Evolutionary conservation across 345 rosid genomes (phyloP).

Genomic region (Conringia planisiliqua): DNA sequence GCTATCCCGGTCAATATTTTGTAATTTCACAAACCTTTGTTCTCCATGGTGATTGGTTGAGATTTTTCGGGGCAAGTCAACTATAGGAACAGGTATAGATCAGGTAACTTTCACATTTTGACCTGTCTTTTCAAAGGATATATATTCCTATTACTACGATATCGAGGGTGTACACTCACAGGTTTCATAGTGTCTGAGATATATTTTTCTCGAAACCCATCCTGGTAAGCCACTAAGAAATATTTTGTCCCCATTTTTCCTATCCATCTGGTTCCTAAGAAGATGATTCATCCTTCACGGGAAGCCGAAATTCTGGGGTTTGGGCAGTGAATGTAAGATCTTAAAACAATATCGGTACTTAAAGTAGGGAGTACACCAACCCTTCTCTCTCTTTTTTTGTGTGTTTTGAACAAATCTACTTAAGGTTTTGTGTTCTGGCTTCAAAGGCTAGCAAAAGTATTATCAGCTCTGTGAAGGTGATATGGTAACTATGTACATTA

Average conservation of each 20-base stretch:
- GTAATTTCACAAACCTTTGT: slow-evolving; percentile 23
- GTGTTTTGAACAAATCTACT: slow-evolving; percentile 51
- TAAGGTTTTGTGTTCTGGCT: slow-evolving; percentile 54
- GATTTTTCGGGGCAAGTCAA: slow-evolving; percentile 41
- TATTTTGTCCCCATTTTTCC: slow-evolving; percentile 28
- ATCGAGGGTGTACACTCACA: slow-evolving; percentile 4
- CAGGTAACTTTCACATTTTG: slow-evolving; percentile 46
- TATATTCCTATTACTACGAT: slow-evolving; percentile 2
- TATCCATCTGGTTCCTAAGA: slow-evolving; percentile 40
- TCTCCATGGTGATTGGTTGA: slow-evolving; percentile 25
- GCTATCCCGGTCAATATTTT: slow-evolving; percentile 5
- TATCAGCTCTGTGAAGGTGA: slow-evolving; percentile 75
- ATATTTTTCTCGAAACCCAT: slow-evolving; percentile 29
- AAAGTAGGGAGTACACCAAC: slow-evolving; percentile 58
- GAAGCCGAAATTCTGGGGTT: slow-evolving; percentile 47
- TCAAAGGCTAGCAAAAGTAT: slow-evolving; percentile 72
- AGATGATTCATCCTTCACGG: slow-evolving; percentile 50
- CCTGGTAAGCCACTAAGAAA: slow-evolving; percentile 48
- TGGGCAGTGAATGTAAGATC: slow-evolving; percentile 53
- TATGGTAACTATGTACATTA: slow-evolving; percentile 58
- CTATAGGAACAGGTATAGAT: slow-evolving; percentile 38
- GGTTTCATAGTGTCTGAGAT: slow-evolving; percentile 37
- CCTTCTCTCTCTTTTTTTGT: slow-evolving; percentile 39
- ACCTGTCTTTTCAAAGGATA: slow-evolving; percentile 16
- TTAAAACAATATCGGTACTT: slow-evolving; percentile 58